Conservation (phyloP, 1,139 yeast species). For the Neolecta irregularis region DNA sequence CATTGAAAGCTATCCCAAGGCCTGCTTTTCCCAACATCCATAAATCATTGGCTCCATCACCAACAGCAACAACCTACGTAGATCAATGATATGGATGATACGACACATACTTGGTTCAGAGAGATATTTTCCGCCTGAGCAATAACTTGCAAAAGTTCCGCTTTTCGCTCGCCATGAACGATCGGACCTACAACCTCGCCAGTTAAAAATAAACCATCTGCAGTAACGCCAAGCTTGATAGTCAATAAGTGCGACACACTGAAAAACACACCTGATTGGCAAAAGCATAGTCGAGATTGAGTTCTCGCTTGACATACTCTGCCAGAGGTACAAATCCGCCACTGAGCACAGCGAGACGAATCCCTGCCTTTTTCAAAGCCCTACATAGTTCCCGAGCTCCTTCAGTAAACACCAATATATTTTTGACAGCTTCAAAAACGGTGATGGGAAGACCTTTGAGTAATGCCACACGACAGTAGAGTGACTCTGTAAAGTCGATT, state of each 20-base stretch:
- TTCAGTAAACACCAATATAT: constrained; percentile 53
- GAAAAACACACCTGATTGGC: constrained; percentile 49
- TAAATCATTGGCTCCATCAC: constrained; percentile 95
- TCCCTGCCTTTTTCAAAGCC: constrained; percentile 46
- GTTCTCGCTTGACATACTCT: constrained; percentile 45
- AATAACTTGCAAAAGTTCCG: constrained; percentile 50
- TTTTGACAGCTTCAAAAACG: constrained; percentile 67
- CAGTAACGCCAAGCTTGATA: constrained; percentile 35
- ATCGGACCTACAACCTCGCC: constrained; percentile 56
- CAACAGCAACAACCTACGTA: constrained; percentile 56
- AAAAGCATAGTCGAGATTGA: constrained; percentile 71
- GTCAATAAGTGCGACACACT: too few species aligned
- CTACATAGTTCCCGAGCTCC: constrained; percentile 64
- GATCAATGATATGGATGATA: neutral
- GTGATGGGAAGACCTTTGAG: constrained; percentile 66
- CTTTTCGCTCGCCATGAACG: constrained; percentile 78
- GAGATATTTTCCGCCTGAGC: constrained; percentile 49
- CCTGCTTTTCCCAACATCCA: constrained; percentile 89
- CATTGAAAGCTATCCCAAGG: constrained; percentile 92
- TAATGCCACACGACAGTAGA: constrained; percentile 56
- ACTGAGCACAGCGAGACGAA: constrained; percentile 70
- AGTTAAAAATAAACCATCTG: constrained; percentile 30
- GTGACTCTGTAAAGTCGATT: constrained; percentile 73
- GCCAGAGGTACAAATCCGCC: constrained; percentile 95
- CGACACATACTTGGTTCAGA: constrained; percentile 25